Evolutionary conservation across 306 rosid species (phyloP).

Genomic region (Fragaria nilgerrensis): DNA sequence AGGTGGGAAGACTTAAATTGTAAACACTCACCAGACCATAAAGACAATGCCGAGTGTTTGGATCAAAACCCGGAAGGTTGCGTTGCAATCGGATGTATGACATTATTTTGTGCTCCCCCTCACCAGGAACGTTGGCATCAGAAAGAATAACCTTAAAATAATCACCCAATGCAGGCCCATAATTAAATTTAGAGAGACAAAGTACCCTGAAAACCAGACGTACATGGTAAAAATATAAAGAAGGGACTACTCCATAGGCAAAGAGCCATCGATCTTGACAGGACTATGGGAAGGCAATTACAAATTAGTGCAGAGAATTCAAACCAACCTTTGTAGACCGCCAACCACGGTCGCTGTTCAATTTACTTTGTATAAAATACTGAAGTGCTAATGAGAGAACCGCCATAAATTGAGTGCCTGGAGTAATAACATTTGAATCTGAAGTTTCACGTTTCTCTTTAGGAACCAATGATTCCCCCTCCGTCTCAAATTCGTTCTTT

Average conservation of each 20-base stretch:
- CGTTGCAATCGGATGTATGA: conserved; percentile 79
- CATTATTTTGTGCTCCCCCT: conserved; percentile 97
- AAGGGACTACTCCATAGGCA: conserved; percentile 47
- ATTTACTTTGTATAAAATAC: conserved; percentile 76
- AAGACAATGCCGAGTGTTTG: conserved; percentile 81
- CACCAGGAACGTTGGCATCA: conserved; percentile 95
- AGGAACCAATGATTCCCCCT: conserved; percentile 45
- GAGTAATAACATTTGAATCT: conserved; percentile 91
- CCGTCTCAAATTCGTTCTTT: conserved; percentile 68
- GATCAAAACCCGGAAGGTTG: conserved; percentile 76
- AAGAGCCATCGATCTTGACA: conserved; percentile 39
- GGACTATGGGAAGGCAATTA: conserved; percentile 28
- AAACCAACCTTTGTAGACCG: conserved; percentile 64
- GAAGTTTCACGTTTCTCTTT: conserved; percentile 72
- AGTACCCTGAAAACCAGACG: conserved; percentile 53
- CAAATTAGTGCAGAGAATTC: conserved; percentile 22
- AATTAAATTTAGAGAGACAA: conserved; percentile 57
- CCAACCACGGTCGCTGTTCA: conserved; percentile 86
- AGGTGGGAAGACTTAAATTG: conserved; percentile 18
- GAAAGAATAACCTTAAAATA: conserved; percentile 96
- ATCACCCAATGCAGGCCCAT: conserved; percentile 61
- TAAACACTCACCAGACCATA: conserved; percentile 83
- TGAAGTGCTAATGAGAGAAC: conserved; percentile 88
- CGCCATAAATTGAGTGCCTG: conserved; percentile 93
- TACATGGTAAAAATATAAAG: conserved; percentile 40